Percentiles rank a stretch among this genome's conserved stretches.
phyloP scores from a whole-genome alignment of 495 filamentous ascomycete species.

The Aspergillus sclerotiicarbonarius region DNA sequence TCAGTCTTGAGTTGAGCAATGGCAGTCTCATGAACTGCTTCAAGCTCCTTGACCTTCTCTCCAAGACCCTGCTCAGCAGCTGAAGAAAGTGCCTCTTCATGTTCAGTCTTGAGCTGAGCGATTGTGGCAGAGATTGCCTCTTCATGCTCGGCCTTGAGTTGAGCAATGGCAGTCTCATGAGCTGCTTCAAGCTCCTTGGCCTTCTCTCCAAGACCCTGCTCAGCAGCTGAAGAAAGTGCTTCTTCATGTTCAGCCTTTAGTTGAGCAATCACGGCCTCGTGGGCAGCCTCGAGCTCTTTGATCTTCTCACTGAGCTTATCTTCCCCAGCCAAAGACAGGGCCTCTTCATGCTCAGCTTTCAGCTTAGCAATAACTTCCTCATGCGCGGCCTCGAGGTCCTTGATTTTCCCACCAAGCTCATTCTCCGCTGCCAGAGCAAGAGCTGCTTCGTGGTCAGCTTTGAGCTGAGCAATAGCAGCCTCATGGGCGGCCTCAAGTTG shows the following conservation, averaged over 20 bases:
- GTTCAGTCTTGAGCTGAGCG: too few species aligned
- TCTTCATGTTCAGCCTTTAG: conserved; percentile 32
- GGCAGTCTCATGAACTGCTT: not conserved
- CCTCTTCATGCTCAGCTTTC: conserved; percentile 37
- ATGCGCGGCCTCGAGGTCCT: conserved; percentile 40
- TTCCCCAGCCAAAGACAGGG: conserved; percentile 13
- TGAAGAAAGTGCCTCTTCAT: not conserved
- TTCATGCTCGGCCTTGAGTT: conserved; percentile 39
- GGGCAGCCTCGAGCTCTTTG: conserved; percentile 1
- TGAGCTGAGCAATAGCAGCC: conserved; percentile 32
- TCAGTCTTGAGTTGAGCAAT: not conserved
- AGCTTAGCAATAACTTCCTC: conserved; percentile 33
- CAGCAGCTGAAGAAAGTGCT: conserved; percentile 25
- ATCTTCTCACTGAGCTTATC: not conserved
- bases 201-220: conserved; percentile 31
- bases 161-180: conserved; percentile 35
- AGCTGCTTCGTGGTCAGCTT: conserved; percentile 37
- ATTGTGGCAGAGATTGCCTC: conserved; percentile 24
- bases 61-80: not conserved
- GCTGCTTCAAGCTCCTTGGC: conserved; percentile 40
- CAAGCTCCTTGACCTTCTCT: not conserved
- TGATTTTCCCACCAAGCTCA: not conserved
- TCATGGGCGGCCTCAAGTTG: conserved; percentile 42
- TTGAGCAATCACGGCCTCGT: not conserved
- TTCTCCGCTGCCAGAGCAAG: conserved; percentile 25